Conservation (phyloP, 2,329 filamentous ascomycete genomes). For the Amylocarpus encephaloides region DNA sequence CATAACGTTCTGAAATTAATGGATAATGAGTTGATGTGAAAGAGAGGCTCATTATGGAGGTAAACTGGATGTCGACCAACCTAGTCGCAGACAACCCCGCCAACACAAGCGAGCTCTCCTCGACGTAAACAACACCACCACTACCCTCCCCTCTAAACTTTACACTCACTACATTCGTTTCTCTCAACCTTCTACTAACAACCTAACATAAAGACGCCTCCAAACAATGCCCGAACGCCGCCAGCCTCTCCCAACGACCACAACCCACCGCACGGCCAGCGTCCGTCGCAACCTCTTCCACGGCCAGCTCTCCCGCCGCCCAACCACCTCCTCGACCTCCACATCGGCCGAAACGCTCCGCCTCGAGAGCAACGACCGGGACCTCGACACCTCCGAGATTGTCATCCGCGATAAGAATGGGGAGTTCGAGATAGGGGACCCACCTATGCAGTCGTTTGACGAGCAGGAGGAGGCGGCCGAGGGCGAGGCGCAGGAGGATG, state of each 20-base stretch:
- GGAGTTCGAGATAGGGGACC: constrained; percentile 54
- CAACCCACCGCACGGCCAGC: constrained; percentile 12
- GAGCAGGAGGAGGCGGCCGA: constrained; percentile 40
- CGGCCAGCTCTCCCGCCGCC: constrained; percentile 50
- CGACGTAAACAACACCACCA: neutral
- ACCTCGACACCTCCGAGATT: constrained; percentile 46
- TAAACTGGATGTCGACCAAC: neutral
- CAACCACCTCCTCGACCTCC: constrained; percentile 40
- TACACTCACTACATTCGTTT: neutral
- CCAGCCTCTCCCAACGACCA: constrained; percentile 14
- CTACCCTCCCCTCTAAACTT: neutral
- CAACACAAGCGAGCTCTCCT: neutral
- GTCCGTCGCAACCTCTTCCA: constrained; percentile 55
- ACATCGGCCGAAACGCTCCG: constrained; percentile 42
- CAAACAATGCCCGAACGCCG: constrained; percentile 27
- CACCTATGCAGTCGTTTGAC: constrained; percentile 46
- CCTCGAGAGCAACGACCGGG: constrained; percentile 42
- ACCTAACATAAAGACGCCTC: neutral
- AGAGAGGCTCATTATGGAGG: neutral
- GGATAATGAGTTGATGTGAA: neutral
- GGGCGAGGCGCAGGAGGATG: constrained; percentile 52
- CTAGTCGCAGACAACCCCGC: neutral
- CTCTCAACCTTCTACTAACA: neutral
- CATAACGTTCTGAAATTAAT: neutral
- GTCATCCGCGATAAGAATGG: constrained; percentile 58